Evolutionary conservation across 2,329 filamentous ascomycete species (phyloP), one percentile per base, ranked within the genome.

Genomic region (Neonectria ditissima): DNA sequence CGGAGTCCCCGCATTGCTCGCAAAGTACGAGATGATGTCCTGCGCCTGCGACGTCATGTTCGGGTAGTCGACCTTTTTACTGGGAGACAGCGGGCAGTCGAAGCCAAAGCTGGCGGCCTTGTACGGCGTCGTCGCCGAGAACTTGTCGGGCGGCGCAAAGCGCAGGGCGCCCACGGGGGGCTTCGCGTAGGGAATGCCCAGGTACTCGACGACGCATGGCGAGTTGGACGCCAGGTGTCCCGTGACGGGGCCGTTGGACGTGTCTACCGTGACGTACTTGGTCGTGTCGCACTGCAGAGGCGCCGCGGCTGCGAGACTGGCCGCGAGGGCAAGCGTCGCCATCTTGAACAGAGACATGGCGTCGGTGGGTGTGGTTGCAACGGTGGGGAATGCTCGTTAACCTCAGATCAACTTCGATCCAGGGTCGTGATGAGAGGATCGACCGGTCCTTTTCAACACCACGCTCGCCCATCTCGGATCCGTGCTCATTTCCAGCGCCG

Each of bases 131-230:
- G 30, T 64, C 0, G 58, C 50, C 16, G n/a, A 59, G 45, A 78
- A 73, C 4, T 59, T 67, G n/a, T 75, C 58, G 6, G 80, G 80
- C 18, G 76, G 69, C 2, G 71, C 68, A 47, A 82, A 83, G 2
- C 80, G 77, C 57, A 80, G 67, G 14, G 75, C 59, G 5, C 76
- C 78, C 1, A 76, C 65, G 0, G 80, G 80, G 2, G 79, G 75
- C 20, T 76, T 76, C 8, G 77, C 80, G 54, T 80, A 82, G 3
- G 78, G 76, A 16, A 83, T 80, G 41, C 79, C 80, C 1, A 80
- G 71, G 51, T 78, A 81, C 63, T 81, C 79, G 6, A 76, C 30
- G 8, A 81, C 78, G 18, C 71, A 72, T 0, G 66, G 32, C 5
- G 73, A 74, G 52, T 74, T 75, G 48, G 68, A 63, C 0, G 74